A percentile compares a stretch with the other conserved stretches of the same genome.
phyloP scores from a whole-genome alignment of 495 filamentous ascomycete genomes.

The Arthonia radiata region DNA sequence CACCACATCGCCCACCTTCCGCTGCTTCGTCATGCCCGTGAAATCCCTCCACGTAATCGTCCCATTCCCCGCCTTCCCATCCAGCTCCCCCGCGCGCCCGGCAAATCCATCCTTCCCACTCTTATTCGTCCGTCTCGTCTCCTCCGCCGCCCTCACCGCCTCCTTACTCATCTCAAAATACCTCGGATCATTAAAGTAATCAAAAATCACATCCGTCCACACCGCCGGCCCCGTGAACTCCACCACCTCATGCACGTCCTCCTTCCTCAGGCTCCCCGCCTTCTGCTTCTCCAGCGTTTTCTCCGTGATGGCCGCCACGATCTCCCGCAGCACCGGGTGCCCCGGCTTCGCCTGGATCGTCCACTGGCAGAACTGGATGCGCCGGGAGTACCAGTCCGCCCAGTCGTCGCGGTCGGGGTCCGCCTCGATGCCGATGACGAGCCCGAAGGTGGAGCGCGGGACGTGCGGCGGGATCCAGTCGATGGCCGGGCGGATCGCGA shows the following conservation, averaged over 20 bases:
- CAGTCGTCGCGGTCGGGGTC: conserved; percentile 85
- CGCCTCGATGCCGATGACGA: conserved; percentile 86
- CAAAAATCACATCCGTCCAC: conserved; percentile 84
- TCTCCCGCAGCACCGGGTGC: conserved; percentile 70
- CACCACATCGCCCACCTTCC: conserved; percentile 83
- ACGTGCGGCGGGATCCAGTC: conserved; percentile 72
- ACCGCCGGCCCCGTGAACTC: conserved; percentile 89
- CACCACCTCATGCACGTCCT: conserved; percentile 51
- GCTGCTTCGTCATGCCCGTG: conserved; percentile 54
- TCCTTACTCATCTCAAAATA: conserved; percentile 72
- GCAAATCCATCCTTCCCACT: too few relatives aligned
- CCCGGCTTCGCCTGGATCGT: conserved; percentile 91
- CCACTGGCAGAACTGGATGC: conserved; percentile 98
- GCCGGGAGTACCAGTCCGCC: conserved; percentile 82
- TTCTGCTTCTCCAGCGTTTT: conserved; percentile 56
- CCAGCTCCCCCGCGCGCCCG: too few relatives aligned
- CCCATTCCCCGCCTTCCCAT: too few relatives aligned
- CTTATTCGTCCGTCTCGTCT: too few relatives aligned
- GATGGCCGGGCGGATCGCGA: conserved; percentile 52
- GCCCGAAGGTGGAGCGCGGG: conserved; percentile 48
- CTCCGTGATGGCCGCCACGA: conserved; percentile 65
- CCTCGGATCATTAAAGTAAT: conserved; percentile 73
- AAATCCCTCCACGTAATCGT: conserved; percentile 76
- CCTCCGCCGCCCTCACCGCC: too few relatives aligned
- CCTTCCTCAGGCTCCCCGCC: conserved; percentile 36